Evolutionary conservation across 768 basidiomycete genomes (phyloP), one percentile per base, ranked within the genome.

Genomic region (Phanerodontia chrysosporium): DNA sequence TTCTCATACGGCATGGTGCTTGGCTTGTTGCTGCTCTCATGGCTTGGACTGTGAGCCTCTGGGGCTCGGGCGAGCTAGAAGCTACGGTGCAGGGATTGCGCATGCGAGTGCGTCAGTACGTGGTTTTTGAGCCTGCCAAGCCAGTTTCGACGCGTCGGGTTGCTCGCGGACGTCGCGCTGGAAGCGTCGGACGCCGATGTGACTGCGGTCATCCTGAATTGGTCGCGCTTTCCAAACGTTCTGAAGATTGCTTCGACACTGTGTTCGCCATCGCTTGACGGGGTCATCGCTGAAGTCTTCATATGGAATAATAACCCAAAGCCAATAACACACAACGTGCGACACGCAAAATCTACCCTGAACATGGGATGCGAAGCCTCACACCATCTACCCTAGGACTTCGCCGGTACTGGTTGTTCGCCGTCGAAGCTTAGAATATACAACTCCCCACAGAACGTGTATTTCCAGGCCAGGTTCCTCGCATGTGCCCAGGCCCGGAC

Each of bases 191-290:
- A 10, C 58, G 74, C 76, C 62, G 75, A 82, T 60, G 80, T 80
- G 13, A 84, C 83, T 6, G 82, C 80, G 7, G 72, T 88, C 42
- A 65, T 89, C 39, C 73, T 88, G 45, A 89, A 88, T 68, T 89
- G 86, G 87, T 83, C 82, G 51, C 79, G 85, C 18, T 76, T 86
- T 24, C 72, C 77, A 0, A 90, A 89, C 61, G 83, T 89, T 44
- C 66, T 79, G 42, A 75, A 76, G 51, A 84, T 89, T 53, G 75
- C 76, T 18, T 77, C 79, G 24, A 65, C 76, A 24, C 73, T 88
- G 14, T 88, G 86, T 65, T 70, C 69, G 2, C 63, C 76, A 9
- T 73, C 71, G 62, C 69, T 85, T 30, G 69, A 79, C 14, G 73
- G 75, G 55, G 75, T 78, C 9, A 71, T 87, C 25, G 71, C 76